Evolutionary conservation across 2,329 filamentous ascomycete genomes (phyloP).

Genomic region (Trichoderma polysporum): DNA sequence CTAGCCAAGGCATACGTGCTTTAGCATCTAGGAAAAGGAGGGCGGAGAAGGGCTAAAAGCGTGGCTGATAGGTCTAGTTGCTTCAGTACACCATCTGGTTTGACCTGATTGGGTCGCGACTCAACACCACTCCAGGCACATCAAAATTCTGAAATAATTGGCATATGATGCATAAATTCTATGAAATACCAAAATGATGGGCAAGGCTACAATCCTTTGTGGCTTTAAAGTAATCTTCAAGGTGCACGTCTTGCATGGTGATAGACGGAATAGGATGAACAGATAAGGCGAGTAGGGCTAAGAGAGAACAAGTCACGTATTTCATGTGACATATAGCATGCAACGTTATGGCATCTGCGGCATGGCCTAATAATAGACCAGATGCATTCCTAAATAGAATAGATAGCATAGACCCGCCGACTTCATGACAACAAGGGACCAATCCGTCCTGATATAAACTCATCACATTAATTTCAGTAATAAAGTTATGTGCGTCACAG

Average conservation of each 20-base stretch:
- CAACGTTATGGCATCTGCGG: background rate
- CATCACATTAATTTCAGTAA: background rate
- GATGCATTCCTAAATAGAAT: background rate
- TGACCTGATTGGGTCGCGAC: background rate
- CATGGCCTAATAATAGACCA: background rate
- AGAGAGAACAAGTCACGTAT: background rate
- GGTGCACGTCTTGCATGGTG: background rate
- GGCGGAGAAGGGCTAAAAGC: constrained; percentile 1
- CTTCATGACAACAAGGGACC: background rate
- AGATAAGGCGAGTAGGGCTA: background rate
- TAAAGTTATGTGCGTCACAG: constrained; percentile 6
- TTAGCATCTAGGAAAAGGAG: background rate
- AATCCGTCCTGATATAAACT: background rate
- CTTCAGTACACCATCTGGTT: background rate
- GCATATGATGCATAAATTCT: background rate
- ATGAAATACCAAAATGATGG: too few relatives aligned
- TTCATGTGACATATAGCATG: background rate
- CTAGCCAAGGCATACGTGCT: background rate
- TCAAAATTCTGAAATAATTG: background rate
- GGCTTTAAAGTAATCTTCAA: background rate
- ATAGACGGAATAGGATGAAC: background rate
- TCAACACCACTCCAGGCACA: background rate
- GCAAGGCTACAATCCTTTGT: background rate
- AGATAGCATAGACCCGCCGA: background rate
- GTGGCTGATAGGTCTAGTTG: background rate